phyloP scores from a whole-genome alignment of 2,329 filamentous ascomycete genomes.

The Calonectria honghensis region DNA sequence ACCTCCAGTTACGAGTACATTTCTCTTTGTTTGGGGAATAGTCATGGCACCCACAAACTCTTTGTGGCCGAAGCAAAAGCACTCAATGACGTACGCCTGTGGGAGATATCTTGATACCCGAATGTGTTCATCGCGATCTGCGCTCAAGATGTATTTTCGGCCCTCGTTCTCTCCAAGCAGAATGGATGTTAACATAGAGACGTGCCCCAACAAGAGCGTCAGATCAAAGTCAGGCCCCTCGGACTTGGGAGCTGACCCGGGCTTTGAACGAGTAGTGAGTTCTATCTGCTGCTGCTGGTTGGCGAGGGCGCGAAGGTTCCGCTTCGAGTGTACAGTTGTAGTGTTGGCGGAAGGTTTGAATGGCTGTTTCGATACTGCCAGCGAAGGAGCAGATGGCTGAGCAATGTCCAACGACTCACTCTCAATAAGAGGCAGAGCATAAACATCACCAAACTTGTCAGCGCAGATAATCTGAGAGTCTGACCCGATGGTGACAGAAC shows the following conservation, averaged over 20 bases:
- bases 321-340: slow-evolving; percentile 78
- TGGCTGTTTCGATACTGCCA: slow-evolving; percentile 54
- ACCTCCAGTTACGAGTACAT: slow-evolving; percentile 88
- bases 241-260: slow-evolving; percentile 55
- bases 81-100: slow-evolving; percentile 91
- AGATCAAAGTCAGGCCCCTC: slow-evolving; percentile 79
- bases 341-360: slow-evolving; percentile 72
- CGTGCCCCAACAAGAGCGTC: slow-evolving; percentile 89
- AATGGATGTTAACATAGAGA: slow-evolving; percentile 93
- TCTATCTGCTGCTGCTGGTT: slow-evolving; percentile 72
- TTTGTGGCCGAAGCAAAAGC: slow-evolving; percentile 90
- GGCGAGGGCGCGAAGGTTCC: slow-evolving; percentile 76
- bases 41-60: slow-evolving; percentile 89
- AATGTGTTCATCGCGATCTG: slow-evolving; percentile 83
- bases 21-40: slow-evolving; percentile 72
- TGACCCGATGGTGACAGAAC: slow-evolving; percentile 81
- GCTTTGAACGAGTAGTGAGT: slow-evolving; percentile 53
- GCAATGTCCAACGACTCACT: slow-evolving; percentile 41
- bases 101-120: slow-evolving; percentile 87
- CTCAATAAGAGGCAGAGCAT: slow-evolving; percentile 79
- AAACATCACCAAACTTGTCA: slow-evolving; percentile 99
- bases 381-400: slow-evolving; percentile 42
- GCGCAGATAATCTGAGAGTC: slow-evolving; percentile 86
- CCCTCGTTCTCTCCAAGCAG: slow-evolving; percentile 68
- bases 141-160: slow-evolving; percentile 72